Conservation (phyloP, 2,329 filamentous ascomycete species). For the Trichoderma gracile region DNA sequence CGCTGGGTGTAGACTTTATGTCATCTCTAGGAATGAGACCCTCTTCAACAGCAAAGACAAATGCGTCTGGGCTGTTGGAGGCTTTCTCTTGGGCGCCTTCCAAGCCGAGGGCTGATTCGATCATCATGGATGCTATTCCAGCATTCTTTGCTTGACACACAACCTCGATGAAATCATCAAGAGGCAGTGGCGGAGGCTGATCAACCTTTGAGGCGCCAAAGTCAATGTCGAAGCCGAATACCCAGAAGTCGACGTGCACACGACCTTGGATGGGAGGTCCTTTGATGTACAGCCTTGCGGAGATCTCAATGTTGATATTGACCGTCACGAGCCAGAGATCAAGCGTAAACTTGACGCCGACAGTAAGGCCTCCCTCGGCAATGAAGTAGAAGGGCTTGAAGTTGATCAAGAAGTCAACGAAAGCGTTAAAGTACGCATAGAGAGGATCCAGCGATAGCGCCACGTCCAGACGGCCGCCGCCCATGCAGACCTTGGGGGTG, state of each 20-base stretch:
- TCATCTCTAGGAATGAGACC: too few species aligned
- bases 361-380: conserved; percentile 32
- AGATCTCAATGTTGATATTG: conserved; percentile 30
- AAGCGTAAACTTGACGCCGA: conserved; percentile 34
- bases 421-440: conserved; percentile 44
- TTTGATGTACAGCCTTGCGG: conserved; percentile 28
- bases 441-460: conserved; percentile 28
- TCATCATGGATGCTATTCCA: too few species aligned
- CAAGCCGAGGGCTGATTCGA: too few species aligned
- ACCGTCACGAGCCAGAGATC: conserved; percentile 35
- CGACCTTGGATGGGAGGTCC: conserved; percentile 31
- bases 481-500: conserved; percentile 42
- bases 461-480: conserved; percentile 33
- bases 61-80: too few species aligned
- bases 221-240: conserved; percentile 33
- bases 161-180: too few species aligned
- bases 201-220: conserved; percentile 25
- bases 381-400: conserved; percentile 43
- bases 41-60: too few species aligned
- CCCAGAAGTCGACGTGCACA: conserved; percentile 34
- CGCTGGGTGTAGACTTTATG: too few species aligned
- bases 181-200: too few species aligned
- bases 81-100: too few species aligned
- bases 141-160: too few species aligned
- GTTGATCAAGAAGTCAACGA: conserved; percentile 45